Percentiles rank a stretch among this genome's conserved stretches.
phyloP scores from a whole-genome alignment of 2,329 filamentous ascomycete genomes.

The Calonectria crousiana region DNA sequence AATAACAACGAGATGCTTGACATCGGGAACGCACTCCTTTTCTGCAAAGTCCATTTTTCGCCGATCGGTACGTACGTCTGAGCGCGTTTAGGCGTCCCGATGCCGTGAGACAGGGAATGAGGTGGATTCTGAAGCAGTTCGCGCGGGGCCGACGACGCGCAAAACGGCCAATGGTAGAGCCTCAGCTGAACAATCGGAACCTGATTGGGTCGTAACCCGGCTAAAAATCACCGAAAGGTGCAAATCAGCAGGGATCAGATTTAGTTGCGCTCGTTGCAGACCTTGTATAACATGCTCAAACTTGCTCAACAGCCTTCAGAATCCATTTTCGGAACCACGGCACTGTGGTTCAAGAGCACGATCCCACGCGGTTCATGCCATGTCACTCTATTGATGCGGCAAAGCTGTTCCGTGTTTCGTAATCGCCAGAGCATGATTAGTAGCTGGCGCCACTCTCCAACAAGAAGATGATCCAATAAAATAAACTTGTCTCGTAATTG shows the following conservation, averaged over 20 bases:
- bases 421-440: background rate
- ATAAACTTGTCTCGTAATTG: background rate
- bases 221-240: background rate
- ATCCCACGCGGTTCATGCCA: background rate
- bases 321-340: background rate
- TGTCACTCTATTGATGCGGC: background rate
- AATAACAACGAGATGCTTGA: background rate
- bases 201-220: background rate
- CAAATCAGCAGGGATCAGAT: background rate
- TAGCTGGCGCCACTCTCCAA: background rate
- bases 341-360: background rate
- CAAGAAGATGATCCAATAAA: background rate
- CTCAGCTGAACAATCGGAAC: no score
- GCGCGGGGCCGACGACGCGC: background rate
- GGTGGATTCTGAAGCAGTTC: background rate
- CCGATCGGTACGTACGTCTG: background rate
- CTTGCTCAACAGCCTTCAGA: background rate
- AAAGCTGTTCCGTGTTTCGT: background rate
- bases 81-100: background rate
- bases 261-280: background rate
- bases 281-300: background rate
- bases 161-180: background rate
- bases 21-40: background rate
- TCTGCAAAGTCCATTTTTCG: background rate
- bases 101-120: background rate